Evolutionary conservation across 163 green algal genomes (phyloP).

Genomic region (Chloromonas sp.): DNA sequence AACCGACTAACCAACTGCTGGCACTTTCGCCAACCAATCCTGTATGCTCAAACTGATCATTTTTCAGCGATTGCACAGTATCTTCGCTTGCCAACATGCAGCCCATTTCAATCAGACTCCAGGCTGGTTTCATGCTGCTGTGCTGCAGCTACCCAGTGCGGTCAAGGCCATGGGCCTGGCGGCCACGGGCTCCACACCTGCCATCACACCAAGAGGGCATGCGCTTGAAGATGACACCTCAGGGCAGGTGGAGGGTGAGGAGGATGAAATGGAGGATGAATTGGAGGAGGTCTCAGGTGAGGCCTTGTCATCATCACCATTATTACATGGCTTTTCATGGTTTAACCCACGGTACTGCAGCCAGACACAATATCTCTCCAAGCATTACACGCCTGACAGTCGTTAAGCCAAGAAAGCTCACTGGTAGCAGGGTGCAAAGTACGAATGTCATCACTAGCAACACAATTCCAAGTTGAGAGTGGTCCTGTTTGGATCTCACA

Average conservation of each 20-base stretch:
- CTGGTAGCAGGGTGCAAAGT: too few relatives aligned
- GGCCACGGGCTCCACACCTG: not conserved
- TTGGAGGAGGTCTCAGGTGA: not conserved
- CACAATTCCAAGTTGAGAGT: too few relatives aligned
- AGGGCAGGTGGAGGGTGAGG: too few relatives aligned
- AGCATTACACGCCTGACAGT: too few relatives aligned
- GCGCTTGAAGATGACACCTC: not conserved
- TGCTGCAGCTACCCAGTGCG: constrained; percentile 1
- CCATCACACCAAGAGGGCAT: not conserved
- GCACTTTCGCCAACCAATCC: not conserved
- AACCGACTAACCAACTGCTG: not conserved
- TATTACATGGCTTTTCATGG: too few relatives aligned
- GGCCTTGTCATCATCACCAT: not conserved
- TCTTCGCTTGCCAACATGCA: not conserved
- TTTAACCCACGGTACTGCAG: too few relatives aligned
- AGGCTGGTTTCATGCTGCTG: not conserved
- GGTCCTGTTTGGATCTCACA: too few relatives aligned
- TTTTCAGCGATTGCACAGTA: too few relatives aligned
- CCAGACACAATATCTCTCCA: too few relatives aligned
- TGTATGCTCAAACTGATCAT: too few relatives aligned
- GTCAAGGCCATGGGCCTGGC: not conserved
- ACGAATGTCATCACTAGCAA: too few relatives aligned
- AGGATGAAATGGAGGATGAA: not conserved
- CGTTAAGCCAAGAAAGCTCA: too few relatives aligned
- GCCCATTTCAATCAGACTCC: not conserved